A percentile compares a stretch with the other conserved stretches of the same genome.
Conservation (phyloP, 441 rosid species). For the Adansonia gregorii region DNA sequence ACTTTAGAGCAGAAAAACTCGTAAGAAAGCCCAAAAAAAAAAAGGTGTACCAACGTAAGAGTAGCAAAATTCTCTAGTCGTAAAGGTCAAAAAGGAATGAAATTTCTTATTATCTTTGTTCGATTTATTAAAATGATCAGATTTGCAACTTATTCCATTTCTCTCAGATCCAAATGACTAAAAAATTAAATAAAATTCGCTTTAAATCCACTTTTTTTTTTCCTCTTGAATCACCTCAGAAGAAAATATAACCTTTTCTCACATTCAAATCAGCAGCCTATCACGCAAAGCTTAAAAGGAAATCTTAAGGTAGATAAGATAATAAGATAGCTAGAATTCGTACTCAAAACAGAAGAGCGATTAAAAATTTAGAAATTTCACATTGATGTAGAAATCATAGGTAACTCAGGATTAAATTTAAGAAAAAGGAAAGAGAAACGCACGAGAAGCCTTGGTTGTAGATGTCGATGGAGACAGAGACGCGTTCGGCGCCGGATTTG, state of each 20-base stretch:
- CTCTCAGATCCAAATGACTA: not conserved
- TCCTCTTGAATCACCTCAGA: not conserved
- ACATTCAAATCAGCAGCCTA: not conserved
- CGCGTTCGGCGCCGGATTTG: constrained; percentile 85
- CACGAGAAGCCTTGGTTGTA: constrained; percentile 91
- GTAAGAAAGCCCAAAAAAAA: not conserved
- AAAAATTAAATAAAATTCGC: not conserved
- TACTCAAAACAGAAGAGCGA: not conserved
- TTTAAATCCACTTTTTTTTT: not conserved
- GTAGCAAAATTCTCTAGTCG: not conserved
- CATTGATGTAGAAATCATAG: not conserved
- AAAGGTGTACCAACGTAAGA: not conserved
- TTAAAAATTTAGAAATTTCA: constrained; percentile 6
- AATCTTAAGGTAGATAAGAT: not conserved
- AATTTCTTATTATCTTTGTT: not conserved
- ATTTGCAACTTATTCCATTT: not conserved
- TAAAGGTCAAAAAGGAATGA: not conserved
- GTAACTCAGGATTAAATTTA: constrained; percentile 29
- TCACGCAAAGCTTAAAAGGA: not conserved
- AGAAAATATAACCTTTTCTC: not conserved
- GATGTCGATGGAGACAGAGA: constrained; percentile 74
- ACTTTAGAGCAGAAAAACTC: not conserved
- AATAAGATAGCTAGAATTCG: not conserved
- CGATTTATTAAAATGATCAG: not conserved
- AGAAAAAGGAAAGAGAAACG: constrained; percentile 28